phyloP scores from a whole-genome alignment of 768 basidiomycete genomes.

The Butyriboletus loyo region DNA sequence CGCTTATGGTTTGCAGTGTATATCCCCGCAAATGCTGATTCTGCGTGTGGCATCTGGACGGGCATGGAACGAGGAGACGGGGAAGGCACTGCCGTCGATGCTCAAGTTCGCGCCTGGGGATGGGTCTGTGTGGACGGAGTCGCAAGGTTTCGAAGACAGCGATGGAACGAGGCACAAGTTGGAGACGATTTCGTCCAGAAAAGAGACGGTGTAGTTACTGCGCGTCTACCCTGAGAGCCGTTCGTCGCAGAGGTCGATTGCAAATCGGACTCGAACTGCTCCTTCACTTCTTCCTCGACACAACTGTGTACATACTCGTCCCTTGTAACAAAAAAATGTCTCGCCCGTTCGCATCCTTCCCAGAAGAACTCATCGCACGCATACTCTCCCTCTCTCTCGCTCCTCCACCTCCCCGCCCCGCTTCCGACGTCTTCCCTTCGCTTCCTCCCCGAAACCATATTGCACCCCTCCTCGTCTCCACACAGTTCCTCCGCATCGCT shows the following conservation, averaged over 20 bases:
- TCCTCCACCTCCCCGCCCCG: conserved; percentile 22
- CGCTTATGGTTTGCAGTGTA: conserved; percentile 12
- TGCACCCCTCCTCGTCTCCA: conserved; percentile 51
- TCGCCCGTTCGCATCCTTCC: conserved; percentile 30
- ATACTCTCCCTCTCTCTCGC: conserved; percentile 37
- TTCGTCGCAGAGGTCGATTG: no score
- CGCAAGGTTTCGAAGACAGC: background rate
- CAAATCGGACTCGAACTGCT: no score
- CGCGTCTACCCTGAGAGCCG: no score
- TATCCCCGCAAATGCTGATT: conserved; percentile 28
- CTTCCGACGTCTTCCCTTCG: conserved; percentile 21
- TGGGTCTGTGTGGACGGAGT: background rate
- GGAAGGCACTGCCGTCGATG: background rate
- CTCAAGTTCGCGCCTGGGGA: conserved; percentile 9
- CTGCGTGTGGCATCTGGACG: conserved; percentile 20
- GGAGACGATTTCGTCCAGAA: background rate
- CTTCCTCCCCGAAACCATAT: conserved; percentile 21
- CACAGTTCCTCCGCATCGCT: conserved; percentile 51
- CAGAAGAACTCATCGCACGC: conserved; percentile 46
- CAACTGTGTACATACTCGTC: no score
- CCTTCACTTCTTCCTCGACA: no score
- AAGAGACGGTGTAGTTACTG: conserved; percentile 1
- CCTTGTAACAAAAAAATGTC: no score
- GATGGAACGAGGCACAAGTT: background rate
- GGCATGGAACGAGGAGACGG: conserved; percentile 15